Conservation (phyloP, 495 filamentous ascomycete genomes). For the Apodospora peruviana region DNA sequence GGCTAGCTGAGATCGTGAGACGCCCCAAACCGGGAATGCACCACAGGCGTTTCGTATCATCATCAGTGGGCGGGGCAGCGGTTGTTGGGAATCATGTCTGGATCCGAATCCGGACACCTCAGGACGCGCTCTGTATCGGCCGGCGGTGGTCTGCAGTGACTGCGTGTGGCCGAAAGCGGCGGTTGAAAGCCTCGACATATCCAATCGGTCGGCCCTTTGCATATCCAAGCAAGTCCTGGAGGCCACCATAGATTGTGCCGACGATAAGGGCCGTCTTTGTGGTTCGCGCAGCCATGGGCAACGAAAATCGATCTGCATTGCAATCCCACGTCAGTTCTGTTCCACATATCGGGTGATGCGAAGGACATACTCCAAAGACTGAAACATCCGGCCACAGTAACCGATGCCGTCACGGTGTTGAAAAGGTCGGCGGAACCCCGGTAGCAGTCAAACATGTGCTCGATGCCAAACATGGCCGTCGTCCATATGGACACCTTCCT, state of each 20-base stretch:
- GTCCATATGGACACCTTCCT: conserved; percentile 61
- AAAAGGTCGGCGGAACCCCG: conserved; percentile 65
- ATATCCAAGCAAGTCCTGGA: conserved; percentile 55
- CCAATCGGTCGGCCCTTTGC: conserved; percentile 62
- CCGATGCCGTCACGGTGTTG: conserved; percentile 70
- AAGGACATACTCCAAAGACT: conserved; percentile 69
- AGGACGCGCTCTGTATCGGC: too few relatives aligned
- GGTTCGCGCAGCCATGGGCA: conserved; percentile 76
- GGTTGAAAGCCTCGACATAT: conserved; percentile 63
- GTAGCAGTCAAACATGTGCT: conserved; percentile 77
- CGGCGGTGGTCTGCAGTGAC: too few relatives aligned
- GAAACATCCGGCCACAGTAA: conserved; percentile 78
- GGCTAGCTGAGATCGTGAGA: too few relatives aligned
- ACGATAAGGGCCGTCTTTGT: conserved; percentile 72
- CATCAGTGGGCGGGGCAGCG: too few relatives aligned
- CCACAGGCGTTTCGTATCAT: too few relatives aligned
- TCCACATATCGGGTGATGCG: too few relatives aligned
- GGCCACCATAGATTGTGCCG: conserved; percentile 73
- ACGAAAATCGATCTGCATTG: conserved; percentile 66
- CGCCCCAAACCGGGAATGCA: too few relatives aligned
- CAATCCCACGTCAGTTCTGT: too few relatives aligned
- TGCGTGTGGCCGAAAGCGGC: conserved; percentile 9
- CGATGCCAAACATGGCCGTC: conserved; percentile 64
- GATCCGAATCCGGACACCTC: too few relatives aligned
- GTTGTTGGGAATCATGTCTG: too few relatives aligned